These are phyloP conservation scores for Colletotrichum spaethianum DNA, from an alignment of 2,329 filamentous ascomycete species.

Conservation along the genomic window DNA sequence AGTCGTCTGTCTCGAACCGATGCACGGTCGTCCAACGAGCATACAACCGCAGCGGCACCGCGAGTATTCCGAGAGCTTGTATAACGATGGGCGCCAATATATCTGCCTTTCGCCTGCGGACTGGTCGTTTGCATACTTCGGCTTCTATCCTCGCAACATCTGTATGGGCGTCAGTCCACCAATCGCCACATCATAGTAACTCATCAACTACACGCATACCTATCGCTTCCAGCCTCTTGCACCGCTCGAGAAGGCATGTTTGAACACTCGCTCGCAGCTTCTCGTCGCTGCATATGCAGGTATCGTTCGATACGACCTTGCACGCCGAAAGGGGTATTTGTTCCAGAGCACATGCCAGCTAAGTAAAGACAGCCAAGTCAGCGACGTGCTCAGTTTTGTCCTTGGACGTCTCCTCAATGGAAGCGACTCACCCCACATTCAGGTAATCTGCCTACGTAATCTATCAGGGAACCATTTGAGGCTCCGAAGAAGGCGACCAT, in stretches of 20 bases:
- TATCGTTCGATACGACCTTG: constrained; percentile 43
- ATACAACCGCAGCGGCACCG: constrained; percentile 54
- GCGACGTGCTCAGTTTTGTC: background rate
- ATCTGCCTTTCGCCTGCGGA: constrained; percentile 49
- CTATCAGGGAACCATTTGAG: constrained; percentile 34
- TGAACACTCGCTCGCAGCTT: constrained; percentile 42
- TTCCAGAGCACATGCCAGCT: constrained; percentile 45
- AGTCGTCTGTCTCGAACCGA: constrained; percentile 55
- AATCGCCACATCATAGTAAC: background rate
- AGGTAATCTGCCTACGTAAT: constrained; percentile 41
- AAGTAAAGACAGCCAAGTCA: background rate
- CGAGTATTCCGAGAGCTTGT: constrained; percentile 52
- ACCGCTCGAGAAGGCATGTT: constrained; percentile 46
- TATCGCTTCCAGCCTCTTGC: constrained; percentile 46
- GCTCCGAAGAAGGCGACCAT: constrained; percentile 38
- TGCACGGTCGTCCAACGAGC: constrained; percentile 51
- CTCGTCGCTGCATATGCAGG: constrained; percentile 49
- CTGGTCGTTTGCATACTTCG: constrained; percentile 50
- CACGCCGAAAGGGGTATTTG: constrained; percentile 46
- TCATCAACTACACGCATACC: constrained; percentile 39
- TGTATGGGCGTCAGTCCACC: constrained; percentile 41
- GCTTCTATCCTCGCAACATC: constrained; percentile 51
- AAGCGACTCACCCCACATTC: constrained; percentile 42
- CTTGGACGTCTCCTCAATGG: background rate
- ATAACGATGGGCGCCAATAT: constrained; percentile 54